Evolutionary conservation across 164 flowering plant genomes (phyloP).

Genomic region (Tetracentron sinense): DNA sequence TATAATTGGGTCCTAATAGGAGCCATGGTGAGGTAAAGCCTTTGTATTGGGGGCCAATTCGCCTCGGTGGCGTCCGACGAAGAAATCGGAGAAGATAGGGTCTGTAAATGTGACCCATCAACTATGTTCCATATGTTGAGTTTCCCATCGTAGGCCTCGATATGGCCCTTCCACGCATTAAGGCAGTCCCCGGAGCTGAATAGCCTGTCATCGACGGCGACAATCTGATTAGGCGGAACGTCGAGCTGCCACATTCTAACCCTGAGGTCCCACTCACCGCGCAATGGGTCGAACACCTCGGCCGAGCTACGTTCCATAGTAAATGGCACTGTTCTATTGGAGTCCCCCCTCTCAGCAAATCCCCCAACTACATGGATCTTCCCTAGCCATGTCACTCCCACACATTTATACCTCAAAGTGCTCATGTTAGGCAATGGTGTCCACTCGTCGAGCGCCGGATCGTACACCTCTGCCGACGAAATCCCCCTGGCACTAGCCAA

Average conservation of each 20-base stretch:
- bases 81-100: conserved; percentile 23
- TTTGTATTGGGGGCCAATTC: conserved; percentile 9
- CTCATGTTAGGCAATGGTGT: conserved; percentile 27
- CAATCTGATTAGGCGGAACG: conserved; percentile 63
- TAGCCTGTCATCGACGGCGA: conserved; percentile 34
- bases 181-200: conserved; percentile 67
- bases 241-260: conserved; percentile 59
- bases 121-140: conserved; percentile 52
- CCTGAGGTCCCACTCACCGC: conserved; percentile 40
- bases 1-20: conserved; percentile 44
- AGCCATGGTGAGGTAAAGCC: conserved; percentile 52
- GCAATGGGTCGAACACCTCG: conserved; percentile 37
- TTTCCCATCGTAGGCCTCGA: conserved; percentile 49
- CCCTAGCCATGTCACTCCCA: conserved; percentile 36
- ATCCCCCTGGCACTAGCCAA: conserved; percentile 24
- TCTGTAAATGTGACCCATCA: conserved; percentile 33
- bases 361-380: conserved; percentile 40
- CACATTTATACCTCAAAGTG: conserved; percentile 39
- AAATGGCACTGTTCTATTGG: conserved; percentile 11
- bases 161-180: conserved; percentile 63
- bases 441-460: conserved; percentile 29
- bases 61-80: conserved; percentile 2
- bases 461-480: conserved; percentile 31
- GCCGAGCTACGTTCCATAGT: conserved; percentile 46
- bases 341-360: conserved; percentile 26